phyloP scores from a whole-genome alignment of 306 rosid genomes.

The Cicer chorassanicum region DNA sequence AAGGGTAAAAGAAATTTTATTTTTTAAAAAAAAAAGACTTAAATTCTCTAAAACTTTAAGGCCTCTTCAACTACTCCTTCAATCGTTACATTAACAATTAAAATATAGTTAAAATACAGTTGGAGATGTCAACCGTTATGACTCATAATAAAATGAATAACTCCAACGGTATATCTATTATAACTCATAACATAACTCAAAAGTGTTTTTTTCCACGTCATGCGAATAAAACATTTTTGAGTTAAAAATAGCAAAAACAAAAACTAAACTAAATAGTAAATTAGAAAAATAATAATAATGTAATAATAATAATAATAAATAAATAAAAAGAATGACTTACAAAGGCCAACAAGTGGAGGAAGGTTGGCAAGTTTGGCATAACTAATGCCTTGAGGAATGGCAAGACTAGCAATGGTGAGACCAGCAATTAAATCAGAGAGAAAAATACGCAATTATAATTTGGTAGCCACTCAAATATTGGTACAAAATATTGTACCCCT shows the following conservation, averaged over 20 bases:
- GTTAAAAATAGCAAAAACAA: neutral
- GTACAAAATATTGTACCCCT: slow-evolving; percentile 64
- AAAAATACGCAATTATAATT: slow-evolving; percentile 49
- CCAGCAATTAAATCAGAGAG: slow-evolving; percentile 74
- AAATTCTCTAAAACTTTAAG: too few species aligned
- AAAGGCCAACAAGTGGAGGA: slow-evolving; percentile 84
- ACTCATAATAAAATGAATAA: too few species aligned
- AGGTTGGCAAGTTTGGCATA: slow-evolving; percentile 73
- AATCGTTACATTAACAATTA: too few species aligned
- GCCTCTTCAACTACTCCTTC: too few species aligned
- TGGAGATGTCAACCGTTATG: too few species aligned
- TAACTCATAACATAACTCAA: neutral
- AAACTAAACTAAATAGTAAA: neutral
- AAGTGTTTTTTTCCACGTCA: neutral
- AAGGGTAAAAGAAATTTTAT: too few species aligned
- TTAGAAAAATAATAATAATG: neutral
- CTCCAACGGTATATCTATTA: too few species aligned
- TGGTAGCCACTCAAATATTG: slow-evolving; percentile 77
- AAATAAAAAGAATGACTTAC: slow-evolving; percentile 45
- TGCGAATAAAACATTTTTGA: neutral
- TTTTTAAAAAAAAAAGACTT: too few species aligned
- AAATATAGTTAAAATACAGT: too few species aligned
- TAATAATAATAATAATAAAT: too few species aligned
- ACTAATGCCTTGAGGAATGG: slow-evolving; percentile 95
- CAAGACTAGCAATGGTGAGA: slow-evolving; percentile 83